Evolutionary conservation across 495 filamentous ascomycete species (phyloP), one percentile per base, ranked within the genome.

Genomic region (Podospora appendiculata): DNA sequence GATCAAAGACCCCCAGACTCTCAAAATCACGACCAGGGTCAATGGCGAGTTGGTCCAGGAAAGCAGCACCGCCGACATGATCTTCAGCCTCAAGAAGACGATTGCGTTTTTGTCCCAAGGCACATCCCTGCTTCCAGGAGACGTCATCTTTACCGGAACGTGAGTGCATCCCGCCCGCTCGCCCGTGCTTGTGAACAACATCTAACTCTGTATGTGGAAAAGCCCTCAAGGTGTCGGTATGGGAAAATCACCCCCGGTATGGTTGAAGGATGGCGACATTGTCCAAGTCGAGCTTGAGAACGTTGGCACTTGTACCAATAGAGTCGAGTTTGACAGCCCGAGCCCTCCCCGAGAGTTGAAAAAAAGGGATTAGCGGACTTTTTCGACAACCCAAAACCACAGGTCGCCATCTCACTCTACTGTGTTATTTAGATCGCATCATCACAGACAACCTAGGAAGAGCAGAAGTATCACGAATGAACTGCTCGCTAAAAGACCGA

Each of bases 61-160:
- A 52, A 85, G 79, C 25, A 83, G 71, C 32, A 95, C 89, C 4
- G 74, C 74, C 45, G 89, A 93, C 64, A 87, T 90, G 86, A 86
- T 93, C 48, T 95, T 93, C 65, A 72, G 78, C 47, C 84, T 93
- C 18, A 82, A 77, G 18, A 73, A 87, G 66, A 89, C 82, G 2
- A 83, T 93, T 54, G 69, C 83, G 0, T 88, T 90, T 58, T 64
- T 95, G 41, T 87, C 82, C 51, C 85, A 82, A 62, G 87, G 88
- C 33, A 87, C 85, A 13, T 92, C 89, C 12, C 65, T 93, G 25
- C 60, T 88, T 45, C 87, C 86, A 8, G 89, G 89, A 3, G 88
- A 92, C 69, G 38, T 92, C 47, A 89, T 94, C 47, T 91, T 90
- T 56, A 92, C 89, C 39, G 89, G 89, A 67, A 94, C 89, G 76